Evolutionary conservation across 257 asterid genomes (phyloP), one percentile per base, ranked within the genome.

Genomic region (Solanum rostratum): DNA sequence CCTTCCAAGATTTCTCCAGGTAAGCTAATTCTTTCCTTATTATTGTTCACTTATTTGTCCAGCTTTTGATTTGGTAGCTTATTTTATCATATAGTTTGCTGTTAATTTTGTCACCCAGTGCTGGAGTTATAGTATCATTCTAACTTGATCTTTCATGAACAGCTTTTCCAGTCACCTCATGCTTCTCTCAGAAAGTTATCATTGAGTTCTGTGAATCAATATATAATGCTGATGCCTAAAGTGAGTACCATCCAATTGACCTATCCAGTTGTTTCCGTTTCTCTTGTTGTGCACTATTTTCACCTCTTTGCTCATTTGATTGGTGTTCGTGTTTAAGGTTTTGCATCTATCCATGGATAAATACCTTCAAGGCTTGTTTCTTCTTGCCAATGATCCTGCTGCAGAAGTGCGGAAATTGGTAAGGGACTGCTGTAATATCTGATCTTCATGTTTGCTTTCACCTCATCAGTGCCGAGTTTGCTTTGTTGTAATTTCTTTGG

Each of bases 401-500:
- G 87, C 97, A 33, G 97, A 94, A 84, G 97, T 95, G 84, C 97
- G 97, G 88, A 95, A 93, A 93, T 90, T 95, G 99, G 99, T 95
- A 87, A 92, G 97, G 19, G 71, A 20, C 73, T 79, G 7, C 62
- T 6, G 45, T 43, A 29, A 45, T 60, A 19, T 6, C 74, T 74
- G 43, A 27, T 78, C 45, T 30, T 24, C 45, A 54, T 78, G 11
- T 19, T 29, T 49, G 5, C 39, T 50, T 41, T 52, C 65, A 27
- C 12, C 10, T 78, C 24, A 73, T n/a, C 10, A 6, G n/a, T 71
- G 37, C 19, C 27, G 50, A 71, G 50, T 69, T 39, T 69, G 10
- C 53, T 39, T 70, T 73, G 37, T 6, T 73, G 57, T 43, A 43
- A 71, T 63, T 27, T 63, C 20, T 14, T 27, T 63, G 71, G 71